Evolutionary conservation across 305 asterid species (phyloP).

Genomic region (Solanum chacoense): DNA sequence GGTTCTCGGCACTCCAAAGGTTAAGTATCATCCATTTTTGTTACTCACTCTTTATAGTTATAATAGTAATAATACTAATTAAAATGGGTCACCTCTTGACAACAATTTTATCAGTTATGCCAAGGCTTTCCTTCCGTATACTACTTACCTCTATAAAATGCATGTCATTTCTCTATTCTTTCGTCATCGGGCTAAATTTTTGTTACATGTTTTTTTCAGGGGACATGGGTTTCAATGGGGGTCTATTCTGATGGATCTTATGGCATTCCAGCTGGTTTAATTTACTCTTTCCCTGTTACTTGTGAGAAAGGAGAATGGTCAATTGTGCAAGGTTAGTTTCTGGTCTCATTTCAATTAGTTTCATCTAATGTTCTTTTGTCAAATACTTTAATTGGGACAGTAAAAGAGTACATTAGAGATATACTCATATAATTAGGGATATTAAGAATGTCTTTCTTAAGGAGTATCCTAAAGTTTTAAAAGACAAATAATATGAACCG

Average conservation of each 20-base stretch:
- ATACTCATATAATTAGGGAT: neutral
- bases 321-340: constrained; percentile 53
- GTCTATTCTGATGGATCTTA: constrained; percentile 85
- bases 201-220: constrained; percentile 20
- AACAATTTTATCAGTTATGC: neutral
- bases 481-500: neutral
- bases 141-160: neutral
- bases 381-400: neutral
- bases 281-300: constrained; percentile 84
- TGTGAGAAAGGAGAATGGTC: constrained; percentile 84
- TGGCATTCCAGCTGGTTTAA: constrained; percentile 54
- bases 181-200: neutral
- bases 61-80: neutral
- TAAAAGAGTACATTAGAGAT: neutral
- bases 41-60: neutral
- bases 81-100: neutral
- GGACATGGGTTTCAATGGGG: constrained; percentile 89
- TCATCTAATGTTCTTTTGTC: neutral
- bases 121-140: neutral
- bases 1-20: constrained; percentile 91
- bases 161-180: neutral
- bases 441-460: neutral
- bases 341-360: neutral
- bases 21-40: neutral
- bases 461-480: neutral